phyloP scores from a whole-genome alignment of 306 rosid genomes.

The Cucumis hystrix region DNA sequence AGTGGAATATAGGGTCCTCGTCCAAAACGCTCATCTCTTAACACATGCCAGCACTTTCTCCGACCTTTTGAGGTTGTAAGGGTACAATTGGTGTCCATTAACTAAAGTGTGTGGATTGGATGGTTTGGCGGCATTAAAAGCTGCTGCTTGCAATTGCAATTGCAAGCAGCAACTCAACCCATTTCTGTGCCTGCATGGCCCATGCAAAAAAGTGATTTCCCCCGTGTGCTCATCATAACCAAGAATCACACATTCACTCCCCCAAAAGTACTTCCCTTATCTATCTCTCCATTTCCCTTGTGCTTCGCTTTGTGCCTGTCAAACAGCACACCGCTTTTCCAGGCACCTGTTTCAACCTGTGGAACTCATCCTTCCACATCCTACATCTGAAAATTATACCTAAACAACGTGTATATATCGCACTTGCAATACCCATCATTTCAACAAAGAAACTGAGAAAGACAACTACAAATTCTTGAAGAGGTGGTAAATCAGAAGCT shows the following conservation, averaged over 20 bases:
- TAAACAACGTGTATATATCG: neutral
- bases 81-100: constrained; percentile 3
- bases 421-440: neutral
- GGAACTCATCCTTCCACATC: neutral
- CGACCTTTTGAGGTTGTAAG: neutral
- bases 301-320: neutral
- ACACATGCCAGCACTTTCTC: constrained; percentile 1
- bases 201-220: constrained; percentile 1
- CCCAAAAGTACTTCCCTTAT: neutral
- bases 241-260: neutral
- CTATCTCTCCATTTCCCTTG: neutral
- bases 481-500: neutral
- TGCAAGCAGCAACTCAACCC: neutral
- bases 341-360: neutral
- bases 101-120: neutral
- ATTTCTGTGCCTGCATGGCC: constrained; percentile 1
- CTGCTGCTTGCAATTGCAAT: neutral
- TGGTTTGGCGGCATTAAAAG: constrained; percentile 2
- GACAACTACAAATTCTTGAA: neutral
- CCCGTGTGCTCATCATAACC: neutral
- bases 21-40: neutral
- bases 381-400: neutral
- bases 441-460: neutral
- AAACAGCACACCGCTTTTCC: neutral
- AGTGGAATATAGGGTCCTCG: neutral